phyloP scores from a whole-genome alignment of 257 asterid genomes.

The Jaltomata sinuosa region DNA sequence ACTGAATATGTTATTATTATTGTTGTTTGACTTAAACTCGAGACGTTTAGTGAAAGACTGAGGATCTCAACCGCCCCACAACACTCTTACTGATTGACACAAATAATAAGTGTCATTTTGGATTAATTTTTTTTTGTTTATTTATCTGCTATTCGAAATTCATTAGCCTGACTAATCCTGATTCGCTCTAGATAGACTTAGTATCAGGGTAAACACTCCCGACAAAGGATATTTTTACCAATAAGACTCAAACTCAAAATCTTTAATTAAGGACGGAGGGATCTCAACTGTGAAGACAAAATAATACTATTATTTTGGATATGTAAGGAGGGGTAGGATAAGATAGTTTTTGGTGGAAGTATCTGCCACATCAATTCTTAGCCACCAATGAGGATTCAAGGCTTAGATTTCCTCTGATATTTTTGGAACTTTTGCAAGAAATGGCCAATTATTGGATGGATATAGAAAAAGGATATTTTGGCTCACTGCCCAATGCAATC shows the following conservation, averaged over 20 bases:
- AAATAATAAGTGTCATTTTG: not conserved
- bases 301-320: constrained; percentile 10
- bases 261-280: not conserved
- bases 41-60: not conserved
- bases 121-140: too few relatives aligned
- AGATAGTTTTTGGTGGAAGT: constrained; percentile 44
- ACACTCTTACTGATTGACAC: not conserved
- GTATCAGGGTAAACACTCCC: not conserved
- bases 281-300: not conserved
- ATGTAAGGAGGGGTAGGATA: constrained; percentile 38
- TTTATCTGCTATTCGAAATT: not conserved
- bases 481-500: constrained; percentile 15
- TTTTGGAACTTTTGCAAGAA: not conserved
- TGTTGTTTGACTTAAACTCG: too few relatives aligned
- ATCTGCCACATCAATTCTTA: constrained; percentile 28
- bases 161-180: not conserved
- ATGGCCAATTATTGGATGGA: not conserved
- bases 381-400: constrained; percentile 51
- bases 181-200: not conserved
- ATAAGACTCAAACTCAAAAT: not conserved
- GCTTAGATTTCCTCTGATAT: constrained; percentile 45
- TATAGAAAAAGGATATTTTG: not conserved
- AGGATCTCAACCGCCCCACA: not conserved
- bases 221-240: accelerated
- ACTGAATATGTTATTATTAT: too few relatives aligned